phyloP scores from a whole-genome alignment of 2,329 filamentous ascomycete genomes.

The Colletotrichum tabaci region DNA sequence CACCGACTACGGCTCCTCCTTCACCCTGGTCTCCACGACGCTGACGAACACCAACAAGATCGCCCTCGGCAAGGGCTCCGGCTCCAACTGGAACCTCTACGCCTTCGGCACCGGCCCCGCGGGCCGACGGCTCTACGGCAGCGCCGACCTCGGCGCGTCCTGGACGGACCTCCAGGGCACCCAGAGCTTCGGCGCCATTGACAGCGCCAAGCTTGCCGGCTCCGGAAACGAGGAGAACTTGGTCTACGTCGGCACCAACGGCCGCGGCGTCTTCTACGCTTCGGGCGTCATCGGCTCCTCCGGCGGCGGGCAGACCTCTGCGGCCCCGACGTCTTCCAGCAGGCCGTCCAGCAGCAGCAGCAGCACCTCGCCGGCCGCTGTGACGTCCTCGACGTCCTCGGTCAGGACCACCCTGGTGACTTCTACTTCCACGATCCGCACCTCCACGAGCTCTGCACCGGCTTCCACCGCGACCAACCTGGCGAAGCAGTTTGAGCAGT shows the following conservation, averaged over 20 bases:
- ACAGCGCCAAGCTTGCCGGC: constrained; percentile 57
- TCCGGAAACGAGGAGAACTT: constrained; percentile 61
- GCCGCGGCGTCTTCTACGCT: constrained; percentile 60
- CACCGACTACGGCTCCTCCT: constrained; percentile 65
- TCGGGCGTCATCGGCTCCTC: constrained; percentile 37
- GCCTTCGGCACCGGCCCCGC: constrained; percentile 61
- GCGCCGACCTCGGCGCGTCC: constrained; percentile 57
- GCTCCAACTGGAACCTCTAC: constrained; percentile 61
- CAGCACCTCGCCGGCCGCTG: constrained; percentile 4
- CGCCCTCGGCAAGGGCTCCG: constrained; percentile 59
- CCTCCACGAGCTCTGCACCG: constrained; percentile 29
- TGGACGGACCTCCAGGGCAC: constrained; percentile 65
- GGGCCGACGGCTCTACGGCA: constrained; percentile 62
- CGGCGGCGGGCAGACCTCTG: constrained; percentile 23
- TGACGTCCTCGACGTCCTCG: constrained; percentile 16
- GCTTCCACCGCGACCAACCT: constrained; percentile 32
- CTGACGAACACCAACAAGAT: constrained; percentile 60
- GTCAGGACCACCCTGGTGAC: constrained; percentile 21
- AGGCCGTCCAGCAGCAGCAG: constrained; percentile 19
- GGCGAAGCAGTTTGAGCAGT: constrained; percentile 52
- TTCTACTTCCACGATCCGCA: constrained; percentile 23
- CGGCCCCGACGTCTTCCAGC: constrained; percentile 16
- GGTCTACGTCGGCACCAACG: constrained; percentile 67
- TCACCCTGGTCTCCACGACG: constrained; percentile 55
- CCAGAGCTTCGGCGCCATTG: constrained; percentile 63